Evolutionary conservation across 1,284 basidiomycete genomes (phyloP), one percentile per base, ranked within the genome.

Genomic region (Papiliotrema laurentii): DNA sequence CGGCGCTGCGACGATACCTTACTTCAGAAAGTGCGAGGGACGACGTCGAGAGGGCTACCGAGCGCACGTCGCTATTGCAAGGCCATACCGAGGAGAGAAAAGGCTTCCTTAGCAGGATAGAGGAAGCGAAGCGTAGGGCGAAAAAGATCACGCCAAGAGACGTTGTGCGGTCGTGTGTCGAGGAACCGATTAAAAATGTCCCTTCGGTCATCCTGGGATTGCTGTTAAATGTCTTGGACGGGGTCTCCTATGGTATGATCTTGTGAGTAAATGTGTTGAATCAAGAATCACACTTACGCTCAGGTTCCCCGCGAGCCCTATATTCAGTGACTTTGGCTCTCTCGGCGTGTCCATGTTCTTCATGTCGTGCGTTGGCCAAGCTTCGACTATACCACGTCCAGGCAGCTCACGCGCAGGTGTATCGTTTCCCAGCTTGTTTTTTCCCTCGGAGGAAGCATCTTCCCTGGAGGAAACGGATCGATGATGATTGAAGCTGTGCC

Each of bases 401-500:
- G 14, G 34, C 1, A 3, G 24, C 33, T 30, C 3, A 27, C 27
- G 36, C 43, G 51, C 49, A 81, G 79, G 1, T 83, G 83, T 45
- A 77, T 94, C 49, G 73, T 96, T 30, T 78, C 89, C 0, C 94
- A 98, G 69, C 75, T 97, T 18, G 81, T 87, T 1, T 97, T 89
- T 71, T 86, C 88, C 0, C 75, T 83, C 13, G 91, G 92, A 1
- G 92, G 89, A 1, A 91, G 87, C 57, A 87, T 86, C 34, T 97
- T 97, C 72, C 75, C 75, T 5, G 71, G 87, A 40, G 89, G 85
- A 0, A 97, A 96, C 73, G 92, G 92, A 9, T 93, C 88, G 47
- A 97, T 97, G 92, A 96, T 97, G 91, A 97, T 97, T 56, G 93
- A 97, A 72, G 89, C 92, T 11, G 89, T 96, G 57, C 93, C 94